Evolutionary conservation across 2,329 filamentous ascomycete genomes (phyloP), one percentile per base, ranked within the genome.

Genomic region (Chaetomium strumarium): DNA sequence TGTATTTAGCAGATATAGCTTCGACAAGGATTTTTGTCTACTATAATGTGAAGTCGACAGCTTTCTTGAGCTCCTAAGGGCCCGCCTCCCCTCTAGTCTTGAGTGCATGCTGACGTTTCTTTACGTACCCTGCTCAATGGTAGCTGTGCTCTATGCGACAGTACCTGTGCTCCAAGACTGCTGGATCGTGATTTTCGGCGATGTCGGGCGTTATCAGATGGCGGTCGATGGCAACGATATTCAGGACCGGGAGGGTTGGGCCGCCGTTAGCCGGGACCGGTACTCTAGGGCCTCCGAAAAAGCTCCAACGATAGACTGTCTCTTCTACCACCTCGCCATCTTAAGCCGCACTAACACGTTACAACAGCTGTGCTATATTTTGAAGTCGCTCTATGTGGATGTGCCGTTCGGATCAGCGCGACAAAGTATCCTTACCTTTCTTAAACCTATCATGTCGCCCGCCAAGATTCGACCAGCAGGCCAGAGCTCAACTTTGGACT

Each of bases 261-360:
- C 86, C 0, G 78, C 79, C 0, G 88, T 96, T 0, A 86, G 87
- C 0, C 75, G 84, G 0, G 83, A 85, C 38, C 97, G 91, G 93
- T 96, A 95, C 59, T 84, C 80, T 2, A 86, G 86, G 60, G 88
- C 89, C 0, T 87, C 88, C 0, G 86, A 95, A 59, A 84, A 84
- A 29, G 81, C 82, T 0, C 89, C 91, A 0, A 79, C 78, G 0
- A 83, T 86, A 0, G 92, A 92, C 0, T 76, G 91, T 0, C 74
- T 97, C 0, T 93, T 96, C 54, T 90, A 97, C 60, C 90, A 96
- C 62, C 72, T 96, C 0, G 92, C 90, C 0, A 91, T 92, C 24
- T 67, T 92, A 0, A 85, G 88, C 0, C 71, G 86, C 0, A 85
- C 86, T 0, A 84, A 88, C 54, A 78, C 79, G 0, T 67, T 90